These are phyloP conservation scores for Neurospora sp. DNA, from an alignment of 2,329 filamentous ascomycete genomes.

Conservation along the genomic window DNA sequence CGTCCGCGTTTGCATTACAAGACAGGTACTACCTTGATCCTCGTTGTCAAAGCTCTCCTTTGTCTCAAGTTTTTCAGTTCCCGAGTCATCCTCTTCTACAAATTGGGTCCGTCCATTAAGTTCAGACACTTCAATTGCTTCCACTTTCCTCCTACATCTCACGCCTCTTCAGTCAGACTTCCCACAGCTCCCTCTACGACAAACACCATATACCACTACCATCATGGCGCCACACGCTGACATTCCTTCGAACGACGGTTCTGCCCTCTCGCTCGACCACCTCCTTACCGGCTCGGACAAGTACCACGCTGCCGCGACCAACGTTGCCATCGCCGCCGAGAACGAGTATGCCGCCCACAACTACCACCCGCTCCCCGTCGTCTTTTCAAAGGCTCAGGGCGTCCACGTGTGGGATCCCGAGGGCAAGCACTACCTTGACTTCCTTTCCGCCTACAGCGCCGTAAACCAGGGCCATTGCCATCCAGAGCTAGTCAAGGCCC, in stretches of 20 bases:
- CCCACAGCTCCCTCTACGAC: conserved; percentile 1
- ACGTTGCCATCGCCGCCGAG: conserved; percentile 71
- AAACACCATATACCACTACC: conserved; percentile 1
- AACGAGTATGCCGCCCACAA: conserved; percentile 88
- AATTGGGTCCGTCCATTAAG: conserved; percentile 5
- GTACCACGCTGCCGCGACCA: conserved; percentile 69
- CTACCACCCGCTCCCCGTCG: conserved; percentile 93
- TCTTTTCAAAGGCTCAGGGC: conserved; percentile 78
- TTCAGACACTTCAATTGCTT: conserved; percentile 1
- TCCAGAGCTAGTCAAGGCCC: conserved; percentile 83
- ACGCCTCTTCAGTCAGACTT: conserved; percentile 1
- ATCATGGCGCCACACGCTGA: conserved; percentile 51
- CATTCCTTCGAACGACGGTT: conserved; percentile 27
- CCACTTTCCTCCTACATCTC: neutral
- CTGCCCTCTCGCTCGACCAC: conserved; percentile 10
- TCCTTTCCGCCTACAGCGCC: conserved; percentile 93
- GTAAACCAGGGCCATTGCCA: conserved; percentile 99
- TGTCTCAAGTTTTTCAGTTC: conserved; percentile 3
- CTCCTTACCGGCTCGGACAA: conserved; percentile 14
- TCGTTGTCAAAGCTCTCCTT: conserved; percentile 8
- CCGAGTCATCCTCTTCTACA: neutral
- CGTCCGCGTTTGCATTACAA: neutral
- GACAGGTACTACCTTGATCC: neutral
- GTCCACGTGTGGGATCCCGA: conserved; percentile 95
- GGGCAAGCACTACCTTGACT: conserved; percentile 91